Conservation (phyloP, 768 basidiomycete genomes). For the Butyriboletus loyo region DNA sequence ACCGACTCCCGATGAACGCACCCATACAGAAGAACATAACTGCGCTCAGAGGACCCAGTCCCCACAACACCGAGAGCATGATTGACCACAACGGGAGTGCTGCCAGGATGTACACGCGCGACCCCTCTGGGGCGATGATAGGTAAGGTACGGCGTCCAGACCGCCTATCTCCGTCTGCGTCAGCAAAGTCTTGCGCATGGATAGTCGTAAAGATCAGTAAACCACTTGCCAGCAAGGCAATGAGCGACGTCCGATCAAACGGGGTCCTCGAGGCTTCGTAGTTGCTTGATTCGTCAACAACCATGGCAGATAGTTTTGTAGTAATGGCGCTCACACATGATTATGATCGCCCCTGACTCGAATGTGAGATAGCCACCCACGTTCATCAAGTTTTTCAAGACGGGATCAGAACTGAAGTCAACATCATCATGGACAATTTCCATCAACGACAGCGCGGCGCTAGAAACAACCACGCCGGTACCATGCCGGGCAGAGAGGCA, state of each 20-base stretch:
- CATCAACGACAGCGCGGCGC: constrained; percentile 20
- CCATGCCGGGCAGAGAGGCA: constrained; percentile 21
- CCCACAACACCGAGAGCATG: constrained; percentile 2
- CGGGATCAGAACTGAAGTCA: constrained; percentile 22
- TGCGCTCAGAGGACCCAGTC: constrained; percentile 7
- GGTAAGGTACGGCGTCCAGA: constrained; percentile 33
- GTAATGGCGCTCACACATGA: constrained; percentile 20
- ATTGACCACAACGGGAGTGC: constrained; percentile 14
- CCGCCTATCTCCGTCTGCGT: constrained; percentile 29
- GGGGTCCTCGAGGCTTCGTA: constrained; percentile 1
- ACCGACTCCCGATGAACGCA: constrained; percentile 13
- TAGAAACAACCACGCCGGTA: constrained; percentile 16
- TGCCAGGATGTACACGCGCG: constrained; percentile 8
- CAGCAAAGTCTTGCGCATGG: constrained; percentile 36
- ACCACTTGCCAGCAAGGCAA: constrained; percentile 25
- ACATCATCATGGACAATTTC: constrained; percentile 32
- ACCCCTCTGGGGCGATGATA: constrained; percentile 19
- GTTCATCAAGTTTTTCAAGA: constrained; percentile 32
- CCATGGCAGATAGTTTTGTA: neutral
- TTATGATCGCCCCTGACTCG: constrained; percentile 33
- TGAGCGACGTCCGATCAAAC: constrained; percentile 13
- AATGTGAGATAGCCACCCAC: constrained; percentile 33
- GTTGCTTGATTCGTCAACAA: neutral
- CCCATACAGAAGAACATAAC: constrained; percentile 8
- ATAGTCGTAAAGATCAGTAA: constrained; percentile 36